Percentiles rank a stretch among this genome's conserved stretches.
phyloP scores from a whole-genome alignment of 306 rosid genomes.

The Lathyrus tuberosus region DNA sequence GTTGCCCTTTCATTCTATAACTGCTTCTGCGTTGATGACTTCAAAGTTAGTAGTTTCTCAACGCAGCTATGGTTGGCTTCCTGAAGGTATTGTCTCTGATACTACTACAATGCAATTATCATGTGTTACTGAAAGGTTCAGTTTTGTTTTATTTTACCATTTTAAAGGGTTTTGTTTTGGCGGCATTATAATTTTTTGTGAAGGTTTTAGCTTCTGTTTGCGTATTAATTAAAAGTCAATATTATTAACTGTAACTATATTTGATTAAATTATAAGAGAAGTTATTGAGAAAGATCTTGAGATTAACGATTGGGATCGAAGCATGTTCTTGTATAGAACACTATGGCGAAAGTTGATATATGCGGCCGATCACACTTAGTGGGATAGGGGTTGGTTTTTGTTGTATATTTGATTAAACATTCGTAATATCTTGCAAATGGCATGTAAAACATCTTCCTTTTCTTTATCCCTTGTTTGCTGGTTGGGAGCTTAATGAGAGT shows the following conservation, averaged over 20 bases:
- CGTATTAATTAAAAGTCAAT: neutral
- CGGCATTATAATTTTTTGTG: neutral
- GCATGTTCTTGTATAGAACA: no score
- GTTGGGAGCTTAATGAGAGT: slow-evolving; percentile 17
- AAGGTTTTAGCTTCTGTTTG: neutral
- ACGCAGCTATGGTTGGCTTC: slow-evolving; percentile 68
- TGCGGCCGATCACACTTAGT: no score
- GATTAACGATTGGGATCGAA: no score
- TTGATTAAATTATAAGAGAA: neutral
- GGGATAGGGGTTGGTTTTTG: no score
- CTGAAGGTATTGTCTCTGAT: slow-evolving; percentile 60
- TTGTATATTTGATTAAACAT: no score
- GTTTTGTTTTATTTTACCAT: neutral
- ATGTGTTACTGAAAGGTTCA: neutral
- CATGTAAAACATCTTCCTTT: neutral
- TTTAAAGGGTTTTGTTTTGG: slow-evolving; percentile 11
- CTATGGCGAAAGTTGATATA: no score
- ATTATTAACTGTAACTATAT: neutral
- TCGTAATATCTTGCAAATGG: neutral
- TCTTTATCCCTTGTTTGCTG: neutral
- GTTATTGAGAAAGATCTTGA: no score
- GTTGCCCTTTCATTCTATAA: slow-evolving; percentile 84
- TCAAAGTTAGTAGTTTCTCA: slow-evolving; percentile 75
- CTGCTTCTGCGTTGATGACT: slow-evolving; percentile 82
- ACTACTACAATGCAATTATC: neutral